Conservation (phyloP, 2,329 filamentous ascomycete genomes). For the Didymellaceae sp. region DNA sequence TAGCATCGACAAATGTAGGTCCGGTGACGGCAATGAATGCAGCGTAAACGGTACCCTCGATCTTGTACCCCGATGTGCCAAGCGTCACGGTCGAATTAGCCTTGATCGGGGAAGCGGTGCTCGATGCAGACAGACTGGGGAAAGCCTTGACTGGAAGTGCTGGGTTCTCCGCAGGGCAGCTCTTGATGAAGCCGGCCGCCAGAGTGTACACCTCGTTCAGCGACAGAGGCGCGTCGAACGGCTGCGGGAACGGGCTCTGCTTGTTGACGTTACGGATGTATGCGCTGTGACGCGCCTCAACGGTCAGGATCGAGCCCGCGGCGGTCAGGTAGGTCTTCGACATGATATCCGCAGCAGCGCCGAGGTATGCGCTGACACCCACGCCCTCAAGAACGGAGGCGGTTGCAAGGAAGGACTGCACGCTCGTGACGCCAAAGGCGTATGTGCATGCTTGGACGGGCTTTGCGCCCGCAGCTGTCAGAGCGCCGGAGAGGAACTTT, state of each 20-base stretch:
- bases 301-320: slow-evolving; percentile 68
- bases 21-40: slow-evolving; percentile 36
- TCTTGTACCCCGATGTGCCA: slow-evolving; percentile 23
- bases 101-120: slow-evolving; percentile 22
- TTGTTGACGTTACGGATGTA: slow-evolving; percentile 62
- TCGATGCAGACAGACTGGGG: slow-evolving; percentile 52
- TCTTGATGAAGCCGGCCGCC: slow-evolving; percentile 66
- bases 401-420: slow-evolving; percentile 59
- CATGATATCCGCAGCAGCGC: slow-evolving; percentile 65
- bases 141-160: slow-evolving; percentile 67
- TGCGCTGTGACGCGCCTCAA: slow-evolving; percentile 69
- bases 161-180: slow-evolving; percentile 63
- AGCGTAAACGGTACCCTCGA: slow-evolving; percentile 31
- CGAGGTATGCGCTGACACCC: slow-evolving; percentile 66
- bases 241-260: slow-evolving; percentile 62
- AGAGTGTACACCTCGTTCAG: slow-evolving; percentile 69
- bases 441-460: slow-evolving; percentile 65
- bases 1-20: slow-evolving; percentile 27
- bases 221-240: slow-evolving; percentile 66
- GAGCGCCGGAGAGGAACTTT: slow-evolving; percentile 57
- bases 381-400: slow-evolving; percentile 63
- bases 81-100: slow-evolving; percentile 24
- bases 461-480: slow-evolving; percentile 54
- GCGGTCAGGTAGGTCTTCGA: slow-evolving; percentile 65
- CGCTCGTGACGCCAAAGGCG: slow-evolving; percentile 59